Evolutionary conservation across 1,284 basidiomycete genomes (phyloP), one percentile per base, ranked within the genome.

Genomic region (Ceratobasidium sp.): DNA sequence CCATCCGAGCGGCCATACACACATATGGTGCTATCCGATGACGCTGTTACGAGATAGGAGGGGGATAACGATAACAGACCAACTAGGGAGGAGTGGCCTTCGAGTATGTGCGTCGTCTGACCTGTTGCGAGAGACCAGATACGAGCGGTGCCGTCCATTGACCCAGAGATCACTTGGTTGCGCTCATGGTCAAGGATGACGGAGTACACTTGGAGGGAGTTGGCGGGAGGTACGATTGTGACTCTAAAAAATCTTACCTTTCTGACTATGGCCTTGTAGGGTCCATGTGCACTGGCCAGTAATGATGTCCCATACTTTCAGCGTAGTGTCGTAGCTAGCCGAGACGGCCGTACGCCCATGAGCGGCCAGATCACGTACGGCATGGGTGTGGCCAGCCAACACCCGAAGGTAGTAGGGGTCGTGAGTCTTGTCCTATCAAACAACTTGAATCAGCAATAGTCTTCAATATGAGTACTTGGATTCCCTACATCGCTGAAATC

Each of bases 111-210:
- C 43, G 91, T 86, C 75, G 90, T 93, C 78, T 89, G 85, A 0
- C 96, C 96, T 0, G 87, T 93, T 52, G 85, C 86, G 38, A 61
- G 41, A 77, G 93, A 91, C 96, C 96, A 98, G 41, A 98, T 88
- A 64, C 93, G 92, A 76, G 98, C 95, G 1, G 94, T 96, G 70
- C 94, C 92, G 80, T 98, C 96, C 95, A 98, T 96, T 0, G 95
- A 97, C 18, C 58, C 96, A 0, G 96, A 98, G 75, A 93, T 94
- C 43, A 94, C 94, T 78, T 94, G 91, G 75, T 93, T 90, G n/a
- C 95, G 91, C 54, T 86, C 84, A 73, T 90, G 86, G 82, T 97
- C 93, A 72, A 96, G 87, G 43, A 96, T 91, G 74, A 96, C 93
- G 78, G 92, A 94, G 83, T 96, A 96, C 8, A 96, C 94, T 96